These are phyloP conservation scores for Collybia sordida DNA, from an alignment of 768 basidiomycete species.

Conservation along the genomic window DNA sequence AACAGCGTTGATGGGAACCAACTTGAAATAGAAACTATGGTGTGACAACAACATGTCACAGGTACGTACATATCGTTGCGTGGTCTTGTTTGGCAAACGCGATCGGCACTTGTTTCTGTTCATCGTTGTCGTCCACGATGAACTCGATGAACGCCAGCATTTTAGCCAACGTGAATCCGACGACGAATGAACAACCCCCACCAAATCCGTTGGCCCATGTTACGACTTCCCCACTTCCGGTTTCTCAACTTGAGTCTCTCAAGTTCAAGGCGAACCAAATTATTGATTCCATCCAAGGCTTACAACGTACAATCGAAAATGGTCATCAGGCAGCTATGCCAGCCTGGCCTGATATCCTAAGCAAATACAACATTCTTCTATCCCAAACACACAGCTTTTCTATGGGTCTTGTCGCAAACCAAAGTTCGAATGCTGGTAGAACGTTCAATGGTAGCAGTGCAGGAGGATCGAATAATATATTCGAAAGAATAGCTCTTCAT, in stretches of 20 bases:
- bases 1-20: conserved; percentile 1
- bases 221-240: conserved; percentile 43
- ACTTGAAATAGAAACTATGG: neutral
- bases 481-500: conserved; percentile 69
- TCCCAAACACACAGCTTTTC: conserved; percentile 82
- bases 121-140: neutral
- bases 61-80: neutral
- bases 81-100: neutral
- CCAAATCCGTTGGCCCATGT: conserved; percentile 3
- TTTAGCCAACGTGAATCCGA: neutral
- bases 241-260: conserved; percentile 74
- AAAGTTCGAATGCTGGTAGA: neutral
- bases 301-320: conserved; percentile 64
- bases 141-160: neutral
- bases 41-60: neutral
- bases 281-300: conserved; percentile 68
- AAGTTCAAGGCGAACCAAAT: conserved; percentile 78
- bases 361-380: conserved; percentile 82
- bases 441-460: conserved; percentile 4
- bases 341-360: conserved; percentile 83
- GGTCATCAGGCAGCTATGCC: conserved; percentile 63
- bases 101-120: neutral
- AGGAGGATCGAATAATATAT: conserved; percentile 40
- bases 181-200: neutral
- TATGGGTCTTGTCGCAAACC: conserved; percentile 34